phyloP scores from a whole-genome alignment of 345 rosid species.

The Populus ilicifolia region DNA sequence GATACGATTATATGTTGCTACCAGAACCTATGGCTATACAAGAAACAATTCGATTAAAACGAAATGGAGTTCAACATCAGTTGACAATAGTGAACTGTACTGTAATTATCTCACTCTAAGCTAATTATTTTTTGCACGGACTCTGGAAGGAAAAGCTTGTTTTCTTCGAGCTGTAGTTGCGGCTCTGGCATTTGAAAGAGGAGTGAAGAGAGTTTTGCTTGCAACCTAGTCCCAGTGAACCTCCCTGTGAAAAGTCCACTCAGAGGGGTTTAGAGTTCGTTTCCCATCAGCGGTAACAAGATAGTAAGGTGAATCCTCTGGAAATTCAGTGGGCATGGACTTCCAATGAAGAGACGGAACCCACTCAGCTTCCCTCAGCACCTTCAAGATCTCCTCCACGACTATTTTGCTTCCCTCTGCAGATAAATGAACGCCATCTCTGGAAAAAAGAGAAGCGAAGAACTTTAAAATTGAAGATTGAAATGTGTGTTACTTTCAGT shows the following conservation, averaged over 20 bases:
- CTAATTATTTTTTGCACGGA: not conserved
- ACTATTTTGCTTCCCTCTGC: conserved; percentile 88
- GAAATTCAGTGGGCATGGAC: conserved; percentile 77
- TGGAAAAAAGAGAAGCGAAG: not conserved
- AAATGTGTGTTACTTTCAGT: not conserved
- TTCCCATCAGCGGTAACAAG: conserved; percentile 79
- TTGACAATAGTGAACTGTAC: not conserved
- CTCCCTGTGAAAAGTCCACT: conserved; percentile 82
- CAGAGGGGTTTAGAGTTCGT: conserved; percentile 64
- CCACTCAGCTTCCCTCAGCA: conserved; percentile 81
- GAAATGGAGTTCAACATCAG: not conserved
- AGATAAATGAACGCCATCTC: conserved; percentile 88
- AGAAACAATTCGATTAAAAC: not conserved
- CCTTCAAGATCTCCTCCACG: conserved; percentile 72
- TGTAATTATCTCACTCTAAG: not conserved
- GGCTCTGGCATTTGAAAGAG: not conserved
- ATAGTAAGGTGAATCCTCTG: conserved; percentile 69
- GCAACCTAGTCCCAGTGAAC: conserved; percentile 61
- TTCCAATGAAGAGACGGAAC: conserved; percentile 87
- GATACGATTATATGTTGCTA: not conserved
- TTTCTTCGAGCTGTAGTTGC: not conserved
- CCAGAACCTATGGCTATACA: not conserved
- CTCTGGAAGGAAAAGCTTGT: not conserved
- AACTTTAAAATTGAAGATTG: not conserved
- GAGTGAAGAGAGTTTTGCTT: not conserved